Base-by-base conservation (phyloP, 371 early-diverging fungal genomes). In the Polyrhizophydium stewartii region DNA sequence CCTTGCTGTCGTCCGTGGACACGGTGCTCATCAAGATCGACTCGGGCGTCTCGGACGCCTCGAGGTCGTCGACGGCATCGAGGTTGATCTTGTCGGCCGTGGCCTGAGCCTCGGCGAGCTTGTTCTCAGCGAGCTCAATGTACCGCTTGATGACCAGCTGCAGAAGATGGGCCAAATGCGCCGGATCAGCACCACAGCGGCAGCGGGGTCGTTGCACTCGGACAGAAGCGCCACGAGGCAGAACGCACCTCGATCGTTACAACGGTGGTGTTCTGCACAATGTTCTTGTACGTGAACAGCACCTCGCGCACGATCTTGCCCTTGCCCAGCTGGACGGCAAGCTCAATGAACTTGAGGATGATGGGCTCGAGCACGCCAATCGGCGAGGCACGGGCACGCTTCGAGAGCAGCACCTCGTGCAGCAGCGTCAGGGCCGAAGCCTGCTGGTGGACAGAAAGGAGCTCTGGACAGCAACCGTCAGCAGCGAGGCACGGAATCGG, bases 41-140 rank as follows among this genome's bases (percentile, higher is more conserved):
- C 78, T 97, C 98, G 22, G 97, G 98, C 21, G 96, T 95, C 78
- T 96, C 97, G 19, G 84, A 78, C 2, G 93, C 91, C 76, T 98
- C 98, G 61, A 98, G 81, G 77, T 98, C 98, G 56, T 95, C 98
- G 50, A 97, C 84, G 24, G 59, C 50, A 61, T 69, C 72, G 41
- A 76, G 49, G 32, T 84, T 86, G 67, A 92, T 88, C 74, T 90
- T 84, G 66, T 95, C 93, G 32, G 95, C 96, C 76, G 89, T 88
- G 35, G 85, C 85, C 82, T 95, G 96, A 41, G 97, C 97, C 68
- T 88, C 90, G 41, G 85, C 80, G 40, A 98, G 90, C 73, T 92
- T 91, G 67, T 81, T 84, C 76, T 96, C 96, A 31, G 92, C 81
- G 30, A 89, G 81, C 60, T 87, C 88, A 58, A 98, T 86, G 81